These are phyloP conservation scores for Agarophyton chilense DNA, from an alignment of 23 red algal genomes.

Conservation along the genomic window DNA sequence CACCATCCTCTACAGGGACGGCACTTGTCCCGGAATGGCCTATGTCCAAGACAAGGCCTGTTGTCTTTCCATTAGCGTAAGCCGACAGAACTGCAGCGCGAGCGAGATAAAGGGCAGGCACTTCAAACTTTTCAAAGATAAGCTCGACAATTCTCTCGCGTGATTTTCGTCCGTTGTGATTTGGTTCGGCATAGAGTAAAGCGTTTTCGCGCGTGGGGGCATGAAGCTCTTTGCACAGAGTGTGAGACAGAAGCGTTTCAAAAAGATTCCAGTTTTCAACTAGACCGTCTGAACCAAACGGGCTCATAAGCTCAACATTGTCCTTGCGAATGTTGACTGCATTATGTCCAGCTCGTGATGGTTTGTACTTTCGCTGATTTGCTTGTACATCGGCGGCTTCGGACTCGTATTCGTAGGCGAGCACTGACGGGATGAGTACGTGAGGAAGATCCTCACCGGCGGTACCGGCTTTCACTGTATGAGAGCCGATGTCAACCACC, in stretches of 20 bases:
- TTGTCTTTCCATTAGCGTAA: slow-evolving; percentile 84
- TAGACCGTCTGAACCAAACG: slow-evolving; percentile 86
- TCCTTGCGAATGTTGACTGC: slow-evolving; percentile 53
- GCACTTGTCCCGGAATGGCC: slow-evolving; percentile 81
- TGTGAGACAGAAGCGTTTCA: slow-evolving; percentile 81
- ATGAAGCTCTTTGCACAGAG: slow-evolving; percentile 58
- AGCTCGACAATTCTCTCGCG: slow-evolving; percentile 89
- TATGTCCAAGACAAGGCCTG: slow-evolving; percentile 90
- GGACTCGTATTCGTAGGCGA: slow-evolving; percentile 47
- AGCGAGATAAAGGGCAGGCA: slow-evolving; percentile 82
- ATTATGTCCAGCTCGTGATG: slow-evolving; percentile 41
- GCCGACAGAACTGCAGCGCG: slow-evolving; percentile 76
- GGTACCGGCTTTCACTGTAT: slow-evolving; percentile 84
- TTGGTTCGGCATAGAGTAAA: slow-evolving; percentile 81
- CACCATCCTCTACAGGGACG: slow-evolving; percentile 89
- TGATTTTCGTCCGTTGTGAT: slow-evolving; percentile 71
- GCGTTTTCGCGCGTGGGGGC: slow-evolving; percentile 81
- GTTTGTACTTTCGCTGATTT: slow-evolving; percentile 19
- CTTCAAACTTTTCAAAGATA: slow-evolving; percentile 95
- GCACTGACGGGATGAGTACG: slow-evolving; percentile 66
- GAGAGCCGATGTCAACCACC: slow-evolving; percentile 89
- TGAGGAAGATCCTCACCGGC: slow-evolving; percentile 92
- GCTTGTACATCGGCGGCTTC: slow-evolving; percentile 22
- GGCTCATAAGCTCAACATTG: slow-evolving; percentile 71
- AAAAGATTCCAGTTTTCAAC: slow-evolving; percentile 90